Evolutionary conservation across 2,329 filamentous ascomycete genomes (phyloP).

Genomic region (Cladophialophora immunda): DNA sequence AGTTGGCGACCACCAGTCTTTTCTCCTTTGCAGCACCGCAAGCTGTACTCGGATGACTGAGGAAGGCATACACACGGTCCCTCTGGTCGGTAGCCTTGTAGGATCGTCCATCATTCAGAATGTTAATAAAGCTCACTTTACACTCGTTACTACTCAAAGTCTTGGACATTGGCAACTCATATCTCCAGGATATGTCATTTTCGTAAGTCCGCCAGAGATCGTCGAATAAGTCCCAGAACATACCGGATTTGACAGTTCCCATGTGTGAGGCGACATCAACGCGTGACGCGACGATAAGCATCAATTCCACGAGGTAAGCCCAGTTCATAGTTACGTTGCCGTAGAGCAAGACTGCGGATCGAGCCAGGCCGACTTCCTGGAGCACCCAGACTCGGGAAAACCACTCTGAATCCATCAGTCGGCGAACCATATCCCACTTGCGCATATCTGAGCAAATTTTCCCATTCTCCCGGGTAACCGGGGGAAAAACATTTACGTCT

Average conservation of each 20-base stretch:
- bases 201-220: constrained; percentile 18
- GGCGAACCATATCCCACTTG: constrained; percentile 20
- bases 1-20: constrained; percentile 25
- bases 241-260: constrained; percentile 21
- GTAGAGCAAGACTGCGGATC: constrained; percentile 14
- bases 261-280: constrained; percentile 8
- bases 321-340: constrained; percentile 26
- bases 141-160: not conserved
- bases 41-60: constrained; percentile 24
- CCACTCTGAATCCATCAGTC: constrained; percentile 22
- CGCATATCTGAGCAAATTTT: constrained; percentile 1
- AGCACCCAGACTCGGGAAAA: constrained; percentile 32
- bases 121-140: constrained; percentile 17
- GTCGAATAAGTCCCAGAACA: constrained; percentile 19
- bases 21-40: constrained; percentile 8
- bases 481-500: constrained; percentile 16
- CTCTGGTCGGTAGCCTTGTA: constrained; percentile 23
- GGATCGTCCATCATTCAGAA: constrained; percentile 21
- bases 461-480: not conserved
- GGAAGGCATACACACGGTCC: constrained; percentile 34
- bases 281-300: constrained; percentile 14
- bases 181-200: constrained; percentile 20
- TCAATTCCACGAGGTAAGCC: constrained; percentile 21
- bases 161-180: constrained; percentile 18
- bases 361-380: constrained; percentile 29